Percentiles rank a stretch among this genome's conserved stretches.
These are phyloP conservation scores for Astrocystis sublimbata DNA, from an alignment of 495 filamentous ascomycete species.

Conservation along the genomic window DNA sequence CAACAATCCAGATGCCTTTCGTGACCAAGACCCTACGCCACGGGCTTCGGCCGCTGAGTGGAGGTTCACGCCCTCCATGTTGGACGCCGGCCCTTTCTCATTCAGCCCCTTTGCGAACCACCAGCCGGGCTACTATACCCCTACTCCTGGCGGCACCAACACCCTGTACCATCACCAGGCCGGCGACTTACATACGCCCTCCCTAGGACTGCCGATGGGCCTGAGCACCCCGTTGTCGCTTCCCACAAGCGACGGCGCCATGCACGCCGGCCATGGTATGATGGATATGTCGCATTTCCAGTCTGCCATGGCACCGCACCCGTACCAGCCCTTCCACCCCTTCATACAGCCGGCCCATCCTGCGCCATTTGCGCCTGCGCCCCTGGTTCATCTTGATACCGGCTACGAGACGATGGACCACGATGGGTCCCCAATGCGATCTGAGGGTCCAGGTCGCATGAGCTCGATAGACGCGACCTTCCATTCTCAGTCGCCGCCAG, in stretches of 20 bases:
- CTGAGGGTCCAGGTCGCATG: slow-evolving; percentile 46
- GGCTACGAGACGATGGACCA: slow-evolving; percentile 77
- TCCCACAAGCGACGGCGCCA: slow-evolving; percentile 61
- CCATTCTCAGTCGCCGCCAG: slow-evolving; percentile 47
- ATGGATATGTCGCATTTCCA: slow-evolving; percentile 58
- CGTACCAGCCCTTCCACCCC: slow-evolving; percentile 66
- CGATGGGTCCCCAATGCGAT: slow-evolving; percentile 63
- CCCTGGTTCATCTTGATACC: slow-evolving; percentile 74
- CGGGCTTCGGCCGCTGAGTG: slow-evolving; percentile 73
- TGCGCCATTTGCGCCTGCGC: slow-evolving; percentile 72
- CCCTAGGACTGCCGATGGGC: slow-evolving; percentile 58
- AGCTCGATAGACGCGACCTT: slow-evolving; percentile 52
- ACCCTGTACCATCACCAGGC: slow-evolving; percentile 80
- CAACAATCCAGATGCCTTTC: slow-evolving; percentile 55
- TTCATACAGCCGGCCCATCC: slow-evolving; percentile 65
- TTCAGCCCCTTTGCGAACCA: slow-evolving; percentile 79
- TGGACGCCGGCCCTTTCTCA: slow-evolving; percentile 80
- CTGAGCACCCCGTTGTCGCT: slow-evolving; percentile 85
- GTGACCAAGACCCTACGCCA: slow-evolving; percentile 79
- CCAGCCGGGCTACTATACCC: slow-evolving; percentile 81
- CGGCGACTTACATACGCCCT: slow-evolving; percentile 88
- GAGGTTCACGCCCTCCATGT: slow-evolving; percentile 83
- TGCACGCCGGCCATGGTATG: slow-evolving; percentile 53
- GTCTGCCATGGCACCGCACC: slow-evolving; percentile 61
- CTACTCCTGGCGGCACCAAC: slow-evolving; percentile 82